These are phyloP conservation scores for Psilocybe tampanensis DNA, from an alignment of 768 basidiomycete genomes.

Conservation along the genomic window DNA sequence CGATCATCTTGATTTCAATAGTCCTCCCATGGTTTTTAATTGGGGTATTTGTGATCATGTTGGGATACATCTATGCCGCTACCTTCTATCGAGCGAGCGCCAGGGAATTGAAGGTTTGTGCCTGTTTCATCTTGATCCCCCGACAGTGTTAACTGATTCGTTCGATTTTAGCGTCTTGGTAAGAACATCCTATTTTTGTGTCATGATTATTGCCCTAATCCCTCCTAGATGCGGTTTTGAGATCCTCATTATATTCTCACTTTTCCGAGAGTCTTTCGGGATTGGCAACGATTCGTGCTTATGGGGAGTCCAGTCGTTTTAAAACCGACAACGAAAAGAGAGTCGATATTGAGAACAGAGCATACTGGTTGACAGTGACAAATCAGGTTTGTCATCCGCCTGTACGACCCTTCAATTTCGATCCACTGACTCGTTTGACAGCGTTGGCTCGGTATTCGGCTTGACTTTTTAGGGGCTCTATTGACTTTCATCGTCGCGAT, in stretches of 20 bases:
- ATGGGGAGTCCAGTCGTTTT: slow-evolving; percentile 81
- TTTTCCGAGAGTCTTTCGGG: slow-evolving; percentile 92
- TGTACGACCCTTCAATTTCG: background rate
- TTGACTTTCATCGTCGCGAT: slow-evolving; percentile 81
- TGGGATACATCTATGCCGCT: slow-evolving; percentile 72
- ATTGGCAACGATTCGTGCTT: slow-evolving; percentile 85
- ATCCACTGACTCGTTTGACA: slow-evolving; percentile 22
- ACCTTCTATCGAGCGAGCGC: slow-evolving; percentile 86
- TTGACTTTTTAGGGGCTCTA: slow-evolving; percentile 80
- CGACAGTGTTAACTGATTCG: background rate
- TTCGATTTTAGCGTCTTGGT: slow-evolving; percentile 53
- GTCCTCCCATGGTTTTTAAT: slow-evolving; percentile 86
- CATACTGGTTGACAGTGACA: slow-evolving; percentile 84
- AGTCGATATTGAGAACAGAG: slow-evolving; percentile 85
- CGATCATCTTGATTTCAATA: slow-evolving; percentile 77
- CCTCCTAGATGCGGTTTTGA: slow-evolving; percentile 74
- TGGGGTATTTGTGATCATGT: slow-evolving; percentile 59
- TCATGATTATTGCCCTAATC: background rate
- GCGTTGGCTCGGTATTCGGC: slow-evolving; percentile 87
- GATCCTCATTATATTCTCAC: slow-evolving; percentile 87
- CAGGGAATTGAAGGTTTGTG: slow-evolving; percentile 76
- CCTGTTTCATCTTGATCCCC: background rate
- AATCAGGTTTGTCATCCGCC: slow-evolving; percentile 61
- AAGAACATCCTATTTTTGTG: slow-evolving; percentile 10
- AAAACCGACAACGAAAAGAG: slow-evolving; percentile 70